Conservation (phyloP, 176 grass and related monocot species). For the Rhynchospora pubera region DNA sequence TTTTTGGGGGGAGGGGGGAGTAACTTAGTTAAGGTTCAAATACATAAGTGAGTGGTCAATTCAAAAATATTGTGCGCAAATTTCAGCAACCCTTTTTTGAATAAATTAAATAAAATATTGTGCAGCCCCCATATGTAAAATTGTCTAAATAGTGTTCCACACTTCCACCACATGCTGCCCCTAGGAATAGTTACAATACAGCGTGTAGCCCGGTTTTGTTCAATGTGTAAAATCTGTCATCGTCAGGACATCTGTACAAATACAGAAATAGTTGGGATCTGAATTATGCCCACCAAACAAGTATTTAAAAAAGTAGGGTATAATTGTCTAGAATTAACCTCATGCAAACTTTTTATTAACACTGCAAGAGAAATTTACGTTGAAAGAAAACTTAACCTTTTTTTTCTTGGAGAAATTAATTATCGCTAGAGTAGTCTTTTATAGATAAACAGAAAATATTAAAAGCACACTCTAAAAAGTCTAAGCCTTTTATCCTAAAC, state of each 20-base stretch:
- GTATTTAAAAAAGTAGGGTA: background rate
- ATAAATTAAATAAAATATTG: background rate
- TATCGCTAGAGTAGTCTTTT: background rate
- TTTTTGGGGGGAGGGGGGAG: too few species aligned
- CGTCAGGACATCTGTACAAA: background rate
- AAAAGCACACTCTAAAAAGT: background rate
- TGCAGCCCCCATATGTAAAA: background rate
- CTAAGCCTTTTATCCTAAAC: too few species aligned
- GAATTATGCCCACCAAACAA: too few species aligned
- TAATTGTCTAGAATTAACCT: background rate
- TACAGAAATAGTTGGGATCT: background rate
- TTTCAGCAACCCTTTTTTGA: too few species aligned
- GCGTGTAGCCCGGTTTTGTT: background rate
- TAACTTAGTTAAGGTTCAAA: background rate
- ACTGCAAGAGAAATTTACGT: background rate
- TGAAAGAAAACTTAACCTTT: background rate
- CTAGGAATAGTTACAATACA: background rate
- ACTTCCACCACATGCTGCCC: background rate
- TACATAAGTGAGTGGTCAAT: background rate
- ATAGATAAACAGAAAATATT: background rate
- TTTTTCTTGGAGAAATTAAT: background rate
- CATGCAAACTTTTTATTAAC: too few species aligned
- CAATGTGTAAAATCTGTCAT: background rate
- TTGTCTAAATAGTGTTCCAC: background rate
- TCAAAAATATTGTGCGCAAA: background rate